Percentiles rank a stretch among this genome's conserved stretches.
Evolutionary conservation across 805 yeast species (phyloP).

Genomic region (Grigorovia transvaalensis): DNA sequence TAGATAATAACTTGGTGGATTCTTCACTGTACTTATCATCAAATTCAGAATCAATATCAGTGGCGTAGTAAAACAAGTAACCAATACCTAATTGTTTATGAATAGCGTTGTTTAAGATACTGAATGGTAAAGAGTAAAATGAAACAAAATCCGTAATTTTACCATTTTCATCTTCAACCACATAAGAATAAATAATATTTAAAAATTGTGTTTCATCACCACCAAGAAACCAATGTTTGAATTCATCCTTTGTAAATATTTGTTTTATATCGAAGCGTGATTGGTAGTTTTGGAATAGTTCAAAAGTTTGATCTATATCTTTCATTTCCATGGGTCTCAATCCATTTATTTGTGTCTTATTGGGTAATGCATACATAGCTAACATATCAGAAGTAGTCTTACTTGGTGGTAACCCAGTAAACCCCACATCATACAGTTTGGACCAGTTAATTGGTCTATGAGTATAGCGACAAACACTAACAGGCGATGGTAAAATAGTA

Average conservation of each 20-base stretch:
- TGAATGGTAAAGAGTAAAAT: slow-evolving; percentile 79
- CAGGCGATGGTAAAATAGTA: slow-evolving; percentile 82
- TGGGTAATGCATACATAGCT: slow-evolving; percentile 53
- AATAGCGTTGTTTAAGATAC: slow-evolving; percentile 55
- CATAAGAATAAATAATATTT: slow-evolving; percentile 64
- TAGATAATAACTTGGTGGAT: slow-evolving; percentile 37
- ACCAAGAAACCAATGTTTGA: slow-evolving; percentile 74
- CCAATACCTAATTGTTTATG: slow-evolving; percentile 74
- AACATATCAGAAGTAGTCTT: slow-evolving; percentile 64
- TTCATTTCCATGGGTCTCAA: slow-evolving; percentile 39
- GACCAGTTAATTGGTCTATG: slow-evolving; percentile 94
- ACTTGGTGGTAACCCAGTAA: slow-evolving; percentile 65
- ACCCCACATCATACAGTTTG: slow-evolving; percentile 82
- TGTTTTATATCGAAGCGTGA: slow-evolving; percentile 64
- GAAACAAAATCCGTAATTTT: slow-evolving; percentile 81
- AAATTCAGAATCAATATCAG: slow-evolving; percentile 45
- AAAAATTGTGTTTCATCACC: slow-evolving; percentile 27
- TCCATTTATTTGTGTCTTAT: slow-evolving; percentile 40
- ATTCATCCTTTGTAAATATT: slow-evolving; percentile 44
- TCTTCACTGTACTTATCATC: slow-evolving; percentile 31
- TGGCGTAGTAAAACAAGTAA: slow-evolving; percentile 81
- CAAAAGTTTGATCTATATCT: slow-evolving; percentile 58
- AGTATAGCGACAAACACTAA: slow-evolving; percentile 76
- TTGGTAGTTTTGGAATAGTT: slow-evolving; percentile 53
- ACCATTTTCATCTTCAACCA: slow-evolving; percentile 48